phyloP scores from a whole-genome alignment of 2,329 filamentous ascomycete genomes.

The Pseudogymnoascus sp. region DNA sequence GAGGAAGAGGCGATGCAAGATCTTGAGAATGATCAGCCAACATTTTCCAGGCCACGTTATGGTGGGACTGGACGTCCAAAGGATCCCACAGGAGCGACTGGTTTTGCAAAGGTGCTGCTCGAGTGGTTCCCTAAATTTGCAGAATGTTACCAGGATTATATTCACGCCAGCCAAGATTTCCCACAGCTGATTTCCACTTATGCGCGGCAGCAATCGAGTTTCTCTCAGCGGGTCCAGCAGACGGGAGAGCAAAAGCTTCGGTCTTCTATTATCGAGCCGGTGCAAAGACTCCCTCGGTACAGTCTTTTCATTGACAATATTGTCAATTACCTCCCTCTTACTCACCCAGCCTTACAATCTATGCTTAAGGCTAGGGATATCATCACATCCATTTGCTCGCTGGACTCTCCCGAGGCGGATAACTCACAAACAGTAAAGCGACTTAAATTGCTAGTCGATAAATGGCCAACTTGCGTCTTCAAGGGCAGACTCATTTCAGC shows the following conservation, averaged over 20 bases:
- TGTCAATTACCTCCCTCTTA: conserved; percentile 71
- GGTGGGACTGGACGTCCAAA: conserved; percentile 41
- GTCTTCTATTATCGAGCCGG: conserved; percentile 89
- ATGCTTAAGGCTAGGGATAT: conserved; percentile 87
- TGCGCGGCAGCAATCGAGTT: conserved; percentile 71
- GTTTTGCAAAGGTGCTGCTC: conserved; percentile 70
- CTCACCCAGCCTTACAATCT: conserved; percentile 72
- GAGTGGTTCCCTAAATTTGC: conserved; percentile 93
- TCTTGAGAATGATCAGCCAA: conserved; percentile 52
- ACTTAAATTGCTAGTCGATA: conserved; percentile 65
- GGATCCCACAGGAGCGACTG: conserved; percentile 69
- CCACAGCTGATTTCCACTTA: conserved; percentile 72
- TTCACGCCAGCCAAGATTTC: conserved; percentile 81
- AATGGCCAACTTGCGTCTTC: conserved; percentile 64
- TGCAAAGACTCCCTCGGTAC: conserved; percentile 88
- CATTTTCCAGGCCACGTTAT: conserved; percentile 37
- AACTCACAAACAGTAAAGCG: conserved; percentile 66
- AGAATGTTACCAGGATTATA: conserved; percentile 86
- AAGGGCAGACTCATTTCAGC: conserved; percentile 72
- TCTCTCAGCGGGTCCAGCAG: conserved; percentile 69
- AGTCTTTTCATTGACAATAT: conserved; percentile 96
- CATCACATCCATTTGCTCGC: conserved; percentile 91
- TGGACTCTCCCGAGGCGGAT: conserved; percentile 65
- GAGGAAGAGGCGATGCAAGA: conserved; percentile 72
- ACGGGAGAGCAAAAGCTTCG: conserved; percentile 85